Conservation (phyloP, 371 early-diverging fungal genomes). For the Syncephalastrum monosporum region DNA sequence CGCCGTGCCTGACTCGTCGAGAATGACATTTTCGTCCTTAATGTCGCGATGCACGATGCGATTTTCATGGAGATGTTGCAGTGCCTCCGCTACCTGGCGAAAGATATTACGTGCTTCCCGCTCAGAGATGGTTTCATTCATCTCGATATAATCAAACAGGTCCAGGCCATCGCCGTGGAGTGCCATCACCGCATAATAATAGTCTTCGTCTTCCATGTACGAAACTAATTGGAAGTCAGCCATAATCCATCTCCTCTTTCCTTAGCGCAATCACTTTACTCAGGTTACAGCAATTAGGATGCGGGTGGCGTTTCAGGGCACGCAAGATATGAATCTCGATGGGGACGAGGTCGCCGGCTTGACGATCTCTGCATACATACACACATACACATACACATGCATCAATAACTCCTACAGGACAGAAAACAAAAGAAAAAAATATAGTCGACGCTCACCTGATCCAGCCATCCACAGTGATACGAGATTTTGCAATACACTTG, state of each 20-base stretch:
- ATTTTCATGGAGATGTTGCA: slow-evolving; percentile 65
- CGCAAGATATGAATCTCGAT: slow-evolving; percentile 70
- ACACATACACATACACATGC: background rate
- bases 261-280: slow-evolving; percentile 18
- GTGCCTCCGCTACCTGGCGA: slow-evolving; percentile 60
- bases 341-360: slow-evolving; percentile 60
- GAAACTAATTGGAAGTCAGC: slow-evolving; percentile 30
- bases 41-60: slow-evolving; percentile 80
- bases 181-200: slow-evolving; percentile 68
- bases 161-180: slow-evolving; percentile 69
- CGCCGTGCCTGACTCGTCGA: slow-evolving; percentile 59
- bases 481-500: slow-evolving; percentile 68
- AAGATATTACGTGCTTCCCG: slow-evolving; percentile 60
- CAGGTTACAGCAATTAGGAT: slow-evolving; percentile 61
- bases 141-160: slow-evolving; percentile 76
- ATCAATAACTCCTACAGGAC: background rate
- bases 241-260: background rate
- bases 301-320: slow-evolving; percentile 54
- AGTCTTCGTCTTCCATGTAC: slow-evolving; percentile 63
- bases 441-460: slow-evolving; percentile 28
- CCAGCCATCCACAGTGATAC: slow-evolving; percentile 69
- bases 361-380: slow-evolving; percentile 44
- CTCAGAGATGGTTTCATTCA: slow-evolving; percentile 58
- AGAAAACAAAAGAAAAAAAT: background rate
- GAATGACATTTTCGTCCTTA: slow-evolving; percentile 76